Evolutionary conservation across 129 eudicot genomes (phyloP).

Genomic region (Saussurea involucrata): DNA sequence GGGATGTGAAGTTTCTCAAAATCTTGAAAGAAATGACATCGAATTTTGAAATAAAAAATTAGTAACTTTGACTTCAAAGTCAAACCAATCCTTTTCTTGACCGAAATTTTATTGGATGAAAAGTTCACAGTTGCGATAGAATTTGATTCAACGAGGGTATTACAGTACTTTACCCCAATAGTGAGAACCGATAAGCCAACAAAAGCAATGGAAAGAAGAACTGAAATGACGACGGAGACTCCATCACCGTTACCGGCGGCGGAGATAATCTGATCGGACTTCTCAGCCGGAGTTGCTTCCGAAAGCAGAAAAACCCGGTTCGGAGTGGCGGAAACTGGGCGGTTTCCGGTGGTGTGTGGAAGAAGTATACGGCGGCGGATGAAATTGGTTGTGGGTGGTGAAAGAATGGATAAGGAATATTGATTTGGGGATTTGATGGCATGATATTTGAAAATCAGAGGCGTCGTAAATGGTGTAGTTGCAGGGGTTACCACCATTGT

Average conservation of each 20-base stretch:
- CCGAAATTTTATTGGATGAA: not conserved
- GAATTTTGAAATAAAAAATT: not conserved
- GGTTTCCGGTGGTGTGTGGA: conserved; percentile 23
- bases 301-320: conserved; percentile 30
- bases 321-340: conserved; percentile 28
- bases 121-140: not conserved
- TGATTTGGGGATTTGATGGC: conserved; percentile 22
- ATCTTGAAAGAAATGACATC: not conserved
- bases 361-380: conserved; percentile 12
- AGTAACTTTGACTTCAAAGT: not conserved
- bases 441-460: not conserved
- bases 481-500: conserved; percentile 34
- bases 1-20: not conserved
- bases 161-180: conserved; percentile 56
- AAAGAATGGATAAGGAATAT: not conserved
- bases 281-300: conserved; percentile 43
- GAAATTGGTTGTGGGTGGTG: conserved; percentile 14
- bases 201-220: conserved; percentile 61
- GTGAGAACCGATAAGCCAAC: conserved; percentile 71
- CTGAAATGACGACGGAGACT: conserved; percentile 33
- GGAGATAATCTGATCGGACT: conserved; percentile 33
- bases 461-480: conserved; percentile 6
- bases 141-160: conserved; percentile 6
- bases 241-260: conserved; percentile 41
- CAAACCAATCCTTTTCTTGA: not conserved